Percentiles rank a stretch among this genome's conserved stretches.
Evolutionary conservation across 768 basidiomycete species (phyloP).

Genomic region (Tricholoma sp.): DNA sequence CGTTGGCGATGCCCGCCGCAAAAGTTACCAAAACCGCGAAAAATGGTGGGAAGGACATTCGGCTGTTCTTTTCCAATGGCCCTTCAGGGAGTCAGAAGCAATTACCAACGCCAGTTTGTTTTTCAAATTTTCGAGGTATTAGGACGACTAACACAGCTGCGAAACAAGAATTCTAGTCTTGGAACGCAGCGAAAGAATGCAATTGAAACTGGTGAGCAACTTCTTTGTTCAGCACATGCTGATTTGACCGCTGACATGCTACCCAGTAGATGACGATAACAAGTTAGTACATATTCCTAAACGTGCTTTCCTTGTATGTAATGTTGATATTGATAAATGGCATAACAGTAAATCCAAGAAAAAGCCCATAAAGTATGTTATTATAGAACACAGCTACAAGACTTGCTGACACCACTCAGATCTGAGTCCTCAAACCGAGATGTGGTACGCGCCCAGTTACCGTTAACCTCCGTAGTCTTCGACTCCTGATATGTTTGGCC

Average conservation of each 20-base stretch:
- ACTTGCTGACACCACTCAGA: neutral
- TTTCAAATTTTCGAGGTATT: neutral
- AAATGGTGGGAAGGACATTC: conserved; percentile 25
- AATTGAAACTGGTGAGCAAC: conserved; percentile 25
- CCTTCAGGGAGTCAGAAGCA: conserved; percentile 10
- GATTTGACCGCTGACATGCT: neutral
- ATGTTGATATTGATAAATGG: neutral
- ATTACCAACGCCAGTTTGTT: conserved; percentile 2
- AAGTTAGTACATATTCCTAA: neutral
- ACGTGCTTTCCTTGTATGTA: neutral
- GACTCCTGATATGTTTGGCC: neutral
- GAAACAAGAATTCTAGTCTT: conserved; percentile 5
- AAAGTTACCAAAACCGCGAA: conserved; percentile 22
- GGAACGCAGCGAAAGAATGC: conserved; percentile 14
- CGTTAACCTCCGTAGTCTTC: neutral
- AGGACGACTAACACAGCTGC: conserved; percentile 1
- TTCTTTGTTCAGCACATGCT: neutral
- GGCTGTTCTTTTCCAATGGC: conserved; percentile 29
- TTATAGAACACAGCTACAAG: neutral
- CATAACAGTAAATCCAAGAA: conserved; percentile 2
- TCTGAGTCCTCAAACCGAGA: neutral
- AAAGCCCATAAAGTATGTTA: neutral
- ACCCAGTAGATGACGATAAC: conserved; percentile 15
- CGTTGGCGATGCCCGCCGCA: conserved; percentile 12
- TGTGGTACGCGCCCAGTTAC: neutral